Evolutionary conservation across 345 rosid genomes (phyloP).

Genomic region (Populus nigra): DNA sequence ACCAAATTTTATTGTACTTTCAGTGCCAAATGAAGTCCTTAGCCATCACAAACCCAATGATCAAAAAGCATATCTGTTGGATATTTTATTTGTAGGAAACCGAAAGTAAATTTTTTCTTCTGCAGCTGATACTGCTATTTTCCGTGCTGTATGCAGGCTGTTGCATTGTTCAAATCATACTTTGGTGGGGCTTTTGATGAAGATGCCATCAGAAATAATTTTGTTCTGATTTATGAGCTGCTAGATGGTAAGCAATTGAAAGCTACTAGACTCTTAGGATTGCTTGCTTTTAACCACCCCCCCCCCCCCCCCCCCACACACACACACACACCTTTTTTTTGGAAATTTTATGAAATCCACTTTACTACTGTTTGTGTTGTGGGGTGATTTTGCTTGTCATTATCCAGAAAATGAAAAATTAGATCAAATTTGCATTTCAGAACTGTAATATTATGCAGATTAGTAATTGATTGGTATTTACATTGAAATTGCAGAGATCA

Average conservation of each 20-base stretch:
- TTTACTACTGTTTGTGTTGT: neutral
- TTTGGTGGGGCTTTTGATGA: slow-evolving; percentile 99
- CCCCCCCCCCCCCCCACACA: neutral
- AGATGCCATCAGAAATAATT: slow-evolving; percentile 93
- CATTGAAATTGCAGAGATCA: slow-evolving; percentile 61
- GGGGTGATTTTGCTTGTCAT: neutral
- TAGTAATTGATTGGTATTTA: neutral
- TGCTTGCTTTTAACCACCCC: neutral
- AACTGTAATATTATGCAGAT: neutral
- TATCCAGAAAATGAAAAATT: neutral
- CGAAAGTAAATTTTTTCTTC: neutral
- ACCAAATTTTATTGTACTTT: neutral
- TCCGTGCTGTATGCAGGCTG: slow-evolving; percentile 55
- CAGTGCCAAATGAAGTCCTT: neutral
- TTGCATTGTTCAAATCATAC: slow-evolving; percentile 91
- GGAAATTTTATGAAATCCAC: neutral
- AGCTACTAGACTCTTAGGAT: neutral
- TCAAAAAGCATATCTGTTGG: neutral
- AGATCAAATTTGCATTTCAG: neutral
- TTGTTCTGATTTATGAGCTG: slow-evolving; percentile 93
- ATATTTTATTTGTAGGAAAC: neutral
- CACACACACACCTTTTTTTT: too few relatives aligned
- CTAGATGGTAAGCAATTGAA: slow-evolving; percentile 65
- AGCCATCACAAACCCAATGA: neutral
- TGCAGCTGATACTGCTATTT: slow-evolving; percentile 1